Base-by-base conservation (phyloP, 495 filamentous ascomycete genomes). In the Talaromyces thailandensis region DNA sequence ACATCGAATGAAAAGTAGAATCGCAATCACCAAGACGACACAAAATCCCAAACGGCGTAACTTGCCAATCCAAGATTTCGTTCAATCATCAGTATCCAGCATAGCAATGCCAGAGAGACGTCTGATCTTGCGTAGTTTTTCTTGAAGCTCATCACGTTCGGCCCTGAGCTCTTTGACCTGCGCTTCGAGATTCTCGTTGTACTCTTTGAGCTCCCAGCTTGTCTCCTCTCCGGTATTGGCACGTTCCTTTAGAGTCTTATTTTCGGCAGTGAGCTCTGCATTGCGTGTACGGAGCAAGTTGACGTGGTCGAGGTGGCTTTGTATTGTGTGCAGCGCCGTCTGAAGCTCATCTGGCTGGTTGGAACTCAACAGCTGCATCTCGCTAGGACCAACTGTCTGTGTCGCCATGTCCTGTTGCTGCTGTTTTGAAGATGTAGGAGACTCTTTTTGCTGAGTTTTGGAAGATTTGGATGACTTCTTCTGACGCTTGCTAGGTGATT, bases 181-280 rank as follows among this genome's bases (percentile, higher is more conserved):
- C 18, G 18, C 31, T 25, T 59, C 25, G 6, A 59, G 29, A 7
- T 59, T 59, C 24, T 59, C 57, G 21, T 59, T 59, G 57, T 59
- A 45, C 7, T 59, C 57, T 9, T 59, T 59, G 3, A 59, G 11
- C 8, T 59, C 37, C 57, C 57, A 59, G 2, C 6, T 12, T 0
- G 29, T 31, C 24, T 28, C 4, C 6, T 59, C 37, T 8, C 35
- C 18, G 4, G 2, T 28, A 29, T 43, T 28, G 18, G 29, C 31
- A n/a, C 37, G 6, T 23, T 59, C 14, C 24, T 59, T 59, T 8
- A 59, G 24, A 21, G 26, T 4, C 18, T 28, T 32, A 1, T 6
- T 23, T 26, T 59, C 32, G 5, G 26, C 23, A 3, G n/a, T 16
- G 24, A 59, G 57, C 11, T 59, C 25, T 1, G 37, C 9, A 5